Evolutionary conservation across 257 asterid species (phyloP).

Genomic region (Solanum commersonii): DNA sequence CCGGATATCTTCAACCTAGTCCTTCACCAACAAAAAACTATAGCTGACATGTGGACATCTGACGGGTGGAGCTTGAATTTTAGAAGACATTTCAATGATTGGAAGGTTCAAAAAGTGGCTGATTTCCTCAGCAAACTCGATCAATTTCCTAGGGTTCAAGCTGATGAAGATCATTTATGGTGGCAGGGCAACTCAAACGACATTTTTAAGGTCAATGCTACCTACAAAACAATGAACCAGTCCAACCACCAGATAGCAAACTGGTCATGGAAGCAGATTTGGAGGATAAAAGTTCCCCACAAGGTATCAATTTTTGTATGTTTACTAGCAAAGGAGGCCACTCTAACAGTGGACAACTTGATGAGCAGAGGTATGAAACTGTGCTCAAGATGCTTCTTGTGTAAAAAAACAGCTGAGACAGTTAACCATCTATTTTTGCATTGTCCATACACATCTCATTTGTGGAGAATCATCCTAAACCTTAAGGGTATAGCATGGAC

Average conservation of each 20-base stretch:
- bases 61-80: neutral
- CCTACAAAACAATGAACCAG: neutral
- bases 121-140: neutral
- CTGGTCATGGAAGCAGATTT: neutral
- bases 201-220: neutral
- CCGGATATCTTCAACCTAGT: neutral
- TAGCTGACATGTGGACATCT: neutral
- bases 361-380: neutral
- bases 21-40: neutral
- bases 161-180: neutral
- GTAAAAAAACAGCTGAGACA: neutral
- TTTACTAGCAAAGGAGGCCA: neutral
- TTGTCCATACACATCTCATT: neutral
- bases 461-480: neutral
- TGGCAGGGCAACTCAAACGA: neutral
- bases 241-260: neutral
- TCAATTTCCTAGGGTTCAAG: neutral
- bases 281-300: neutral
- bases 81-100: neutral
- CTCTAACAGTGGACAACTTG: neutral
- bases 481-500: too few relatives aligned
- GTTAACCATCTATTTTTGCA: neutral
- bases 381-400: neutral
- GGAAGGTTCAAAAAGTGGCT: neutral
- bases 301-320: neutral